These are phyloP conservation scores for Penicillium sp. DNA, from an alignment of 2,329 filamentous ascomycete species.

Conservation along the genomic window DNA sequence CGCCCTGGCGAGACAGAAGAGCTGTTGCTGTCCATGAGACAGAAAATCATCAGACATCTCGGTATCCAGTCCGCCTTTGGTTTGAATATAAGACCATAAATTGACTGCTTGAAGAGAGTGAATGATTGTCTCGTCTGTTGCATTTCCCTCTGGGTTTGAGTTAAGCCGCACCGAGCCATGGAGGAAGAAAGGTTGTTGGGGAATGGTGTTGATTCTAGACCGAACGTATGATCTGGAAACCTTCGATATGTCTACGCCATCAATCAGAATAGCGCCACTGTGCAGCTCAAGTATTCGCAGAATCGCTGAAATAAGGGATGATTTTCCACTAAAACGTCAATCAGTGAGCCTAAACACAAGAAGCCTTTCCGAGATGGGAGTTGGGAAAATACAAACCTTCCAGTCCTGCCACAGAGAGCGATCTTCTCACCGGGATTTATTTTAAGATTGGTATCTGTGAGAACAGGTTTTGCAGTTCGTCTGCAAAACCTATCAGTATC, in stretches of 20 bases:
- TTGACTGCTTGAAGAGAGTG: constrained; percentile 26
- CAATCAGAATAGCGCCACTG: constrained; percentile 27
- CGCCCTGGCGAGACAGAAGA: constrained; percentile 59
- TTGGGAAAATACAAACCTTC: constrained; percentile 22
- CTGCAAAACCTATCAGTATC: constrained; percentile 1
- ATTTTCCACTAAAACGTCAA: constrained; percentile 26
- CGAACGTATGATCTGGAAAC: constrained; percentile 26
- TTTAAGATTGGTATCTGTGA: constrained; percentile 22
- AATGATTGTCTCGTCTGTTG: constrained; percentile 24
- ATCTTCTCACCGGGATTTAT: constrained; percentile 30
- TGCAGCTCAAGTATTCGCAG: constrained; percentile 32
- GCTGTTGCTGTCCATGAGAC: constrained; percentile 56
- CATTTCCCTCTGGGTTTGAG: constrained; percentile 11
- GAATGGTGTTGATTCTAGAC: constrained; percentile 29
- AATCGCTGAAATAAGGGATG: constrained; percentile 28
- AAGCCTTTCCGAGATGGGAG: too few species aligned
- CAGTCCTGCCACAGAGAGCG: constrained; percentile 33
- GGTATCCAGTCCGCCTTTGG: constrained; percentile 31
- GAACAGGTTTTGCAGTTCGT: constrained; percentile 11
- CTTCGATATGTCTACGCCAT: constrained; percentile 26
- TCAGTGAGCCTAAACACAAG: not conserved
- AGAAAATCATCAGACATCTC: constrained; percentile 39
- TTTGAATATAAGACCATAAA: constrained; percentile 29
- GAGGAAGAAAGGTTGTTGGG: constrained; percentile 31
- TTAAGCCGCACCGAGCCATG: constrained; percentile 25